A percentile compares a stretch with the other conserved stretches of the same genome.
Conservation (phyloP, 768 basidiomycete species). For the Rhizopogon sp. region DNA sequence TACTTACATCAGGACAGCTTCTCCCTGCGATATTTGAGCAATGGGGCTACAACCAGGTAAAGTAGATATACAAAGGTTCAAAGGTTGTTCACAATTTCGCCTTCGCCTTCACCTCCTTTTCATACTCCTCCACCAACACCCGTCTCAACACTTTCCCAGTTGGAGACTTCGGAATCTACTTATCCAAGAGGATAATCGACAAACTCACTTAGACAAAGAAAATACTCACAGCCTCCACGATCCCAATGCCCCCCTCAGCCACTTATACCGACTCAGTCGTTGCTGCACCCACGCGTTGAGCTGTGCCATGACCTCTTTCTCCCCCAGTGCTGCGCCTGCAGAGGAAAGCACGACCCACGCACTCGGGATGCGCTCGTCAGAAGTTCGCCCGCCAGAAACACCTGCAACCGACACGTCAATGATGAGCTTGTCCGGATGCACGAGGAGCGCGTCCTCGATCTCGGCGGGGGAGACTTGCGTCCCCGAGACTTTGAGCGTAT, state of each 20-base stretch:
- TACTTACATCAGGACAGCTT: too few species aligned
- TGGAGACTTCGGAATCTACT: constrained; percentile 66
- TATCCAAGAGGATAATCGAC: not conserved
- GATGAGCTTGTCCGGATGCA: constrained; percentile 53
- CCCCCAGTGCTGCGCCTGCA: constrained; percentile 44
- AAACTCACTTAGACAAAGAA: not conserved
- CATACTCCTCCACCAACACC: constrained; percentile 50
- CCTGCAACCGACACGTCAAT: constrained; percentile 63
- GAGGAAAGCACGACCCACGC: constrained; percentile 67
- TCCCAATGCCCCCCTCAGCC: constrained; percentile 64
- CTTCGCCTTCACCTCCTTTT: constrained; percentile 19
- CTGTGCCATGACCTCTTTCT: constrained; percentile 31
- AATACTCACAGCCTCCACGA: constrained; percentile 48
- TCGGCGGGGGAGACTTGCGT: constrained; percentile 69
- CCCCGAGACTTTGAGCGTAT: constrained; percentile 70
- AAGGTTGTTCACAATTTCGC: constrained; percentile 11
- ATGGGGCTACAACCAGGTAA: constrained; percentile 40
- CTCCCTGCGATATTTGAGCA: too few species aligned
- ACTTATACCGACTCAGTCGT: constrained; percentile 64
- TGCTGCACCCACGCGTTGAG: constrained; percentile 53
- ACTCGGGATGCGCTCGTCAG: constrained; percentile 62
- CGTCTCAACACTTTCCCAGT: constrained; percentile 63
- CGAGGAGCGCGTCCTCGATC: constrained; percentile 56
- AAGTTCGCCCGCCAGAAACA: constrained; percentile 58
- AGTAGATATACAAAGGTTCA: too few species aligned